Percentiles rank a stretch among this genome's conserved stretches.
Evolutionary conservation across 2,329 filamentous ascomycete species (phyloP).

Genomic region (Paraphaeosphaeria sporulosa): DNA sequence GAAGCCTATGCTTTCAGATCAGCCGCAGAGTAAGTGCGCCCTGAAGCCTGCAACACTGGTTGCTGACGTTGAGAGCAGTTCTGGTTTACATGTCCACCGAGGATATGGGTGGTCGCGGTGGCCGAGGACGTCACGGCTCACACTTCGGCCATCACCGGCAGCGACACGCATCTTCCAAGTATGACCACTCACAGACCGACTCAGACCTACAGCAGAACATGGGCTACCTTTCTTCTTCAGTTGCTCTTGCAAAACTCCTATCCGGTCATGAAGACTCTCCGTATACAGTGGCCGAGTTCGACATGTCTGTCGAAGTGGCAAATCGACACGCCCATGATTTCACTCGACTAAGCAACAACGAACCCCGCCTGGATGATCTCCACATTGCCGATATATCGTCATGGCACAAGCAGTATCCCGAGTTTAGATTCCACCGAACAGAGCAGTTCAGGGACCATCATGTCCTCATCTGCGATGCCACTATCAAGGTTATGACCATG

Average conservation of each 20-base stretch:
- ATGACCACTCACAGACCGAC: constrained; percentile 27
- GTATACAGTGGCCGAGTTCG: constrained; percentile 44
- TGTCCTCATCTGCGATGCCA: constrained; percentile 52
- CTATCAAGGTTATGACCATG: constrained; percentile 51
- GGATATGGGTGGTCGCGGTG: constrained; percentile 33
- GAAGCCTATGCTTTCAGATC: constrained; percentile 62
- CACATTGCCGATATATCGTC: constrained; percentile 40
- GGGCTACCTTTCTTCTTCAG: constrained; percentile 26
- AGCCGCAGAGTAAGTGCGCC: constrained; percentile 59
- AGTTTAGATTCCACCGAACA: constrained; percentile 36
- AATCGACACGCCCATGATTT: constrained; percentile 49
- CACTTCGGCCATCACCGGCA: constrained; percentile 32
- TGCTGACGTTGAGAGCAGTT: constrained; percentile 42
- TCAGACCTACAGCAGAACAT: constrained; percentile 25
- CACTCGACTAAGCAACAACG: constrained; percentile 42
- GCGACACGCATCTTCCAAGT: constrained; percentile 35
- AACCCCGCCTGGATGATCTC: constrained; percentile 39
- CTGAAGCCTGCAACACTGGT: neutral
- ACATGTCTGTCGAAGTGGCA: constrained; percentile 52
- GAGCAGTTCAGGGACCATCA: constrained; percentile 37
- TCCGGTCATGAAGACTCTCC: constrained; percentile 21
- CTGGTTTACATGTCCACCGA: constrained; percentile 52
- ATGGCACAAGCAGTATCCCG: constrained; percentile 45
- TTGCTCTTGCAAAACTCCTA: constrained; percentile 20
- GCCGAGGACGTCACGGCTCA: constrained; percentile 21